Conservation (phyloP, 306 rosid species). For the Dryas alaskensis region DNA sequence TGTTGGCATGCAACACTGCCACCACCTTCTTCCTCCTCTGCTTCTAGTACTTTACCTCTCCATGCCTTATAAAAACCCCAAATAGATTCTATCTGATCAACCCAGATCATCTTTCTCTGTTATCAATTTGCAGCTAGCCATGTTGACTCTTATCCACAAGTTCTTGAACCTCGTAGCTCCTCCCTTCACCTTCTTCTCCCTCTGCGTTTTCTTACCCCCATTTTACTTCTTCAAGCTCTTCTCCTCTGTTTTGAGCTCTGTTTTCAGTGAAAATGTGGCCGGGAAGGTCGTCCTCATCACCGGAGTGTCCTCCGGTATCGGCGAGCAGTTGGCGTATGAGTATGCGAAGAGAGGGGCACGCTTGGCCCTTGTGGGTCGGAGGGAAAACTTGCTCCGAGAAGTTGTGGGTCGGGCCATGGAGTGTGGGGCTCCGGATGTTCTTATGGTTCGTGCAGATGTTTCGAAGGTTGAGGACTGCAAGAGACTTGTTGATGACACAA, state of each 20-base stretch:
- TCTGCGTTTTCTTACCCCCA: slow-evolving; percentile 52
- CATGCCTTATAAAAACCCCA: neutral
- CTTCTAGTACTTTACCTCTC: neutral
- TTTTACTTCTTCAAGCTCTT: slow-evolving; percentile 39
- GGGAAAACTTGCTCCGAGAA: slow-evolving; percentile 35
- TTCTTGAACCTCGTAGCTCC: slow-evolving; percentile 56
- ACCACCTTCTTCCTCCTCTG: slow-evolving; percentile 22
- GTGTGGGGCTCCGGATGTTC: slow-evolving; percentile 59
- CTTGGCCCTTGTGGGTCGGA: slow-evolving; percentile 52
- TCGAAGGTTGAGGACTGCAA: slow-evolving; percentile 49
- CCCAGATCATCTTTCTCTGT: neutral
- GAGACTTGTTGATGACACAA: slow-evolving; percentile 51
- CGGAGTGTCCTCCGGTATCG: slow-evolving; percentile 66
- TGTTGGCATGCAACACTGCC: slow-evolving; percentile 34
- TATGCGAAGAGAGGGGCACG: slow-evolving; percentile 64
- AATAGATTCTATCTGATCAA: neutral
- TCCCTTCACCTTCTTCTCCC: slow-evolving; percentile 52
- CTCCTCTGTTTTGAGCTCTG: slow-evolving; percentile 23
- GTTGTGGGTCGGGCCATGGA: slow-evolving; percentile 46
- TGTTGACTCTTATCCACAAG: slow-evolving; percentile 43
- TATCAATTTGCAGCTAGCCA: neutral
- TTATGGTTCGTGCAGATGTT: slow-evolving; percentile 51
- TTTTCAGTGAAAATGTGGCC: slow-evolving; percentile 46
- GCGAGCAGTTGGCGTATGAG: slow-evolving; percentile 79
- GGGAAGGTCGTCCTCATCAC: slow-evolving; percentile 70